Percentiles rank a stretch among this genome's conserved stretches.
Evolutionary conservation across 192 early-diverging fungal species (phyloP).

Genomic region (Borealophlyctis nickersoniae): DNA sequence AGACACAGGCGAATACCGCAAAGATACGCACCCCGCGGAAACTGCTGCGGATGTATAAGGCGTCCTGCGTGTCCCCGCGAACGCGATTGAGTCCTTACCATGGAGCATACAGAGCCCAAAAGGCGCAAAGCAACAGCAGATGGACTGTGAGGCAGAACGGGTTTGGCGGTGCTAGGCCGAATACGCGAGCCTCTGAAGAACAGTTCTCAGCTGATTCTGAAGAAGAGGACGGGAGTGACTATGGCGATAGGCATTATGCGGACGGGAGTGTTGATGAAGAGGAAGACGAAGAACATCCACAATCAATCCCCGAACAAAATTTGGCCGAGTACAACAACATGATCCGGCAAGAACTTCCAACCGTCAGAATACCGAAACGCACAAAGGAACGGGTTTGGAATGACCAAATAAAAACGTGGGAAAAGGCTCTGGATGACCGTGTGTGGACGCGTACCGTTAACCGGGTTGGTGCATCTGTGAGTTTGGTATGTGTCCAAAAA

Average conservation of each 20-base stretch:
- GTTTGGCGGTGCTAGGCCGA: too few species aligned
- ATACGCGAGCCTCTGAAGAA: too few species aligned
- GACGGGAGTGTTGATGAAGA: neutral
- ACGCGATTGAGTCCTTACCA: neutral
- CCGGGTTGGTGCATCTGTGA: too few species aligned
- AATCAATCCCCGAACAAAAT: neutral
- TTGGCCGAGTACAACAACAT: neutral
- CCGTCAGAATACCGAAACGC: too few species aligned
- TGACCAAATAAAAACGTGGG: conserved; percentile 7
- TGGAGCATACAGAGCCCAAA: neutral
- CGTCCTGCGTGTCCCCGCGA: neutral
- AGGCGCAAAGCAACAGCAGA: neutral
- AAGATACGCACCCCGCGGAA: neutral
- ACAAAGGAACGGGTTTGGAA: conserved; percentile 9
- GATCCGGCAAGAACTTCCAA: conserved; percentile 2
- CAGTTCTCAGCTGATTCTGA: too few species aligned
- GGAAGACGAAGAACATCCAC: too few species aligned
- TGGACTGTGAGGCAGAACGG: neutral
- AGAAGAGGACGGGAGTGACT: neutral
- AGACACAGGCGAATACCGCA: neutral
- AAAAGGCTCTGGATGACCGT: conserved; percentile 21
- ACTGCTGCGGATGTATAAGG: too few species aligned
- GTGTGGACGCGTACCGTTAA: conserved; percentile 10
- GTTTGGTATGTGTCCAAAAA: too few species aligned
- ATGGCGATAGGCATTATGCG: neutral